Evolutionary conservation across 2,329 filamentous ascomycete species (phyloP).

Genomic region (Hirsutella rhossiliensis): DNA sequence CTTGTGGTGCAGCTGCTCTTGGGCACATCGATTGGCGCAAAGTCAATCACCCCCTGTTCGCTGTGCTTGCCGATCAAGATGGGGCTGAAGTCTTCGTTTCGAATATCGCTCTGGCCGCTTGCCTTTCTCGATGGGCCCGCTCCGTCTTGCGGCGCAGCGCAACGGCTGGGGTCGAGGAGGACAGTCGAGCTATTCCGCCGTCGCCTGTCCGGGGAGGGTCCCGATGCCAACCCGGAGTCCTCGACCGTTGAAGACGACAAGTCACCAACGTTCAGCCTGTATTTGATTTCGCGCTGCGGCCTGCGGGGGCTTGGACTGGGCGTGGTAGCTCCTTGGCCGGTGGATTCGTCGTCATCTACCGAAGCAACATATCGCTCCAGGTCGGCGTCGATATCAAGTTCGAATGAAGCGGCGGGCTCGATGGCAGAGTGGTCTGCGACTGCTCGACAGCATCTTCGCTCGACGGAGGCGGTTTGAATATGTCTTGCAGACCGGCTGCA

Average conservation of each 20-base stretch:
- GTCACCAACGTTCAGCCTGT: constrained; percentile 19
- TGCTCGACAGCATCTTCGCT: constrained; percentile 10
- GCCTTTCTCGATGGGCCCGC: constrained; percentile 26
- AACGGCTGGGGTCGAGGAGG: neutral
- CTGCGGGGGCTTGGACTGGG: constrained; percentile 30
- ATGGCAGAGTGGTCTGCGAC: constrained; percentile 38
- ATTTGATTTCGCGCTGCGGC: constrained; percentile 19
- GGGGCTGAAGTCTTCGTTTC: constrained; percentile 79
- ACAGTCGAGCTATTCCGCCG: neutral
- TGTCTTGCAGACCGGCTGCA: constrained; percentile 70
- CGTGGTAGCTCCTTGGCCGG: constrained; percentile 23
- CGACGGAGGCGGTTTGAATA: constrained; percentile 66
- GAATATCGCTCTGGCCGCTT: constrained; percentile 68
- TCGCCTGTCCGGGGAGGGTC: neutral
- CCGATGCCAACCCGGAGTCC: neutral
- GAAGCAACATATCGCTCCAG: constrained; percentile 16
- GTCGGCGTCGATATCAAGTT: constrained; percentile 12
- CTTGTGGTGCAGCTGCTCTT: constrained; percentile 44
- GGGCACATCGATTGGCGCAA: constrained; percentile 41
- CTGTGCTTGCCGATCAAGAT: constrained; percentile 63
- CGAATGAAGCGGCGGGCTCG: constrained; percentile 46
- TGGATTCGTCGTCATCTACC: constrained; percentile 18
- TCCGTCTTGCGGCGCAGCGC: constrained; percentile 8
- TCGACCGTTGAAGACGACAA: neutral
- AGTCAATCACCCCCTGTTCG: constrained; percentile 49